phyloP scores from a whole-genome alignment of 352 stramenopile species.

The Pythium monospermum region DNA sequence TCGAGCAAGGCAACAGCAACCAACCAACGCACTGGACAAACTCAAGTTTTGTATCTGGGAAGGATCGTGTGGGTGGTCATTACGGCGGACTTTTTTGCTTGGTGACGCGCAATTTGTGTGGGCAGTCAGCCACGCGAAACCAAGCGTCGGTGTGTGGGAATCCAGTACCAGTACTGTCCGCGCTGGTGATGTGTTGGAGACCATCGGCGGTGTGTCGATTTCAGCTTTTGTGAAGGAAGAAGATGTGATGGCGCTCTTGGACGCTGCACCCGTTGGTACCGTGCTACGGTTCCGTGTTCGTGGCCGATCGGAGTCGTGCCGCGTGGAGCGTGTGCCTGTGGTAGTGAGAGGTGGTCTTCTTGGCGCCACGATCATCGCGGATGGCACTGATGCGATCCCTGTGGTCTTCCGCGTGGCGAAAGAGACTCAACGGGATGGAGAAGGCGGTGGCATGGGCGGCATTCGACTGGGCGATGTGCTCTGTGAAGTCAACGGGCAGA shows the following conservation, averaged over 20 bases:
- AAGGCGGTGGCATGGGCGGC: neutral
- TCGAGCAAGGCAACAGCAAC: too few relatives aligned
- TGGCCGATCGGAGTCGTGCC: constrained; percentile 11
- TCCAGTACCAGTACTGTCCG: constrained; percentile 37
- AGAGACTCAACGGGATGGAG: too few relatives aligned
- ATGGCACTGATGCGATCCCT: constrained; percentile 37
- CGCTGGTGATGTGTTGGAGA: constrained; percentile 50
- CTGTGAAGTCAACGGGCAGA: constrained; percentile 48
- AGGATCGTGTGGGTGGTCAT: constrained; percentile 11
- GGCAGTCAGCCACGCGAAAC: constrained; percentile 20
- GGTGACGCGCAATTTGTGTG: constrained; percentile 12
- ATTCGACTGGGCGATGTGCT: constrained; percentile 44
- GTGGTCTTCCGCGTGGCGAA: constrained; percentile 38
- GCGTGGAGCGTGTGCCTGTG: constrained; percentile 32
- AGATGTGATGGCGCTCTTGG: constrained; percentile 30
- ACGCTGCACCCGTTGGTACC: constrained; percentile 21
- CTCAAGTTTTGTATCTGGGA: constrained; percentile 53
- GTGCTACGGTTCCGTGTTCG: constrained; percentile 48
- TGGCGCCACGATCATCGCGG: constrained; percentile 38
- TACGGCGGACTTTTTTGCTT: constrained; percentile 4
- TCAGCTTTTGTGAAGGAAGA: constrained; percentile 25
- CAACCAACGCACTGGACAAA: too few relatives aligned
- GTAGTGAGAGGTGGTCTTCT: constrained; percentile 32
- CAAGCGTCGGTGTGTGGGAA: constrained; percentile 32
- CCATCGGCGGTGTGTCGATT: constrained; percentile 31